Evolutionary conservation across 441 rosid species (phyloP).

Genomic region (Pelargonium citronellum): DNA sequence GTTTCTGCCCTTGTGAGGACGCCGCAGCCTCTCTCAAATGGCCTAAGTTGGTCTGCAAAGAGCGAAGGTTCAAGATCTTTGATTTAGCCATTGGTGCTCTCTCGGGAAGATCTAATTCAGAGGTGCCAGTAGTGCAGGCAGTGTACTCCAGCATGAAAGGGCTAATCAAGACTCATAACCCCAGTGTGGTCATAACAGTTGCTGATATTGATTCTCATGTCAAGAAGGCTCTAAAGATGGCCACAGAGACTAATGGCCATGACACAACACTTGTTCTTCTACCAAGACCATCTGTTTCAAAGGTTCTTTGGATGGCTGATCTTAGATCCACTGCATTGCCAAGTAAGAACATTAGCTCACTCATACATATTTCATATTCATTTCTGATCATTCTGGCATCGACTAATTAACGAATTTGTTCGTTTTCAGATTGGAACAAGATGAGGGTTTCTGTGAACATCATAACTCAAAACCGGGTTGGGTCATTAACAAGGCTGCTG

Average conservation of each 20-base stretch:
- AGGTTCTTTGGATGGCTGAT: slow-evolving; percentile 98
- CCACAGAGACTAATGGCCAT: slow-evolving; percentile 46
- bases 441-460: slow-evolving; percentile 83
- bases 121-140: slow-evolving; percentile 76
- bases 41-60: slow-evolving; percentile 72
- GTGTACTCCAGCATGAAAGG: slow-evolving; percentile 92
- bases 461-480: slow-evolving; percentile 76
- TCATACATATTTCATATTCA: not conserved
- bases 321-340: slow-evolving; percentile 91
- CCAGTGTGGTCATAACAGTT: slow-evolving; percentile 75
- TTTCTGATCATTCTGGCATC: not conserved
- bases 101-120: slow-evolving; percentile 61
- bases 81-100: slow-evolving; percentile 66
- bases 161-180: slow-evolving; percentile 77
- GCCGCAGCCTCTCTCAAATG: slow-evolving; percentile 66
- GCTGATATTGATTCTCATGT: slow-evolving; percentile 61
- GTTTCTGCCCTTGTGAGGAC: slow-evolving; percentile 74
- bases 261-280: slow-evolving; percentile 53
- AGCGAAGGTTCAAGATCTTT: slow-evolving; percentile 80
- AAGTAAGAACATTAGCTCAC: slow-evolving; percentile 41
- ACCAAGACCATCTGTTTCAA: slow-evolving; percentile 64
- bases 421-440: slow-evolving; percentile 77
- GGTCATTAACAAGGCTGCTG: slow-evolving; percentile 66
- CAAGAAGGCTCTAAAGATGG: slow-evolving; percentile 89
- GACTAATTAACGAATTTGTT: not conserved